Evolutionary conservation across 2,329 filamentous ascomycete species (phyloP).

Genomic region (Fusarium musae): DNA sequence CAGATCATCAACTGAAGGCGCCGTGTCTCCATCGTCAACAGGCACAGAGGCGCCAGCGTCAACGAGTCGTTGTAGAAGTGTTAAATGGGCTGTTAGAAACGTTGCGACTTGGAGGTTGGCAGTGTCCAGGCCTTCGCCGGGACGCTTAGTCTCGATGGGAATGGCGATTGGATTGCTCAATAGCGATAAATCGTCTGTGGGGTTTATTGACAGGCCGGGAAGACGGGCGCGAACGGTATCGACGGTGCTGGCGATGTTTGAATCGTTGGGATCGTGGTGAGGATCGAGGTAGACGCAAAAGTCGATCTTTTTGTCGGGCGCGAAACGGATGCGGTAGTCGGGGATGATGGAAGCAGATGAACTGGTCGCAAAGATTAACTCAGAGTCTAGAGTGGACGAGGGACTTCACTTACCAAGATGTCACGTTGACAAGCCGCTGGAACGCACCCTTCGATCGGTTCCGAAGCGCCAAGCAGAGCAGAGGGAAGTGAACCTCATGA

Average conservation of each 20-base stretch:
- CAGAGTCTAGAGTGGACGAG: too few species aligned
- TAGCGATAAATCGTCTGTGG: background rate
- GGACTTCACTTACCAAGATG: background rate
- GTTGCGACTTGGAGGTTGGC: slow-evolving; percentile 3
- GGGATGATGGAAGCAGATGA: background rate
- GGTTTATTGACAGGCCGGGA: background rate
- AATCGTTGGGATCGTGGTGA: background rate
- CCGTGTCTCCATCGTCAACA: background rate
- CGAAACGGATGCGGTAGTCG: background rate
- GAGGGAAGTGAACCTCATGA: background rate
- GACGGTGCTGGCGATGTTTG: background rate
- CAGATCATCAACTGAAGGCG: background rate
- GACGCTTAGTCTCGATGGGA: slow-evolving; percentile 24
- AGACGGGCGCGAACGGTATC: background rate
- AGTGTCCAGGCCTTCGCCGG: background rate
- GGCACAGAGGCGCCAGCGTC: background rate
- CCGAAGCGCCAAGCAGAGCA: background rate
- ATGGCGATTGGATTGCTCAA: slow-evolving; percentile 3
- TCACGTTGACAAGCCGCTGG: background rate
- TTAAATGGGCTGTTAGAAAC: background rate
- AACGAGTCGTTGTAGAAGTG: background rate
- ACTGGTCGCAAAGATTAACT: background rate
- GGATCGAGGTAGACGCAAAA: slow-evolving; percentile 4
- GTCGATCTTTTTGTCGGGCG: slow-evolving; percentile 17
- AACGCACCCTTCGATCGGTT: background rate